phyloP scores from a whole-genome alignment of 108 stramenopile genomes.

The Skeletonema tropicum region DNA sequence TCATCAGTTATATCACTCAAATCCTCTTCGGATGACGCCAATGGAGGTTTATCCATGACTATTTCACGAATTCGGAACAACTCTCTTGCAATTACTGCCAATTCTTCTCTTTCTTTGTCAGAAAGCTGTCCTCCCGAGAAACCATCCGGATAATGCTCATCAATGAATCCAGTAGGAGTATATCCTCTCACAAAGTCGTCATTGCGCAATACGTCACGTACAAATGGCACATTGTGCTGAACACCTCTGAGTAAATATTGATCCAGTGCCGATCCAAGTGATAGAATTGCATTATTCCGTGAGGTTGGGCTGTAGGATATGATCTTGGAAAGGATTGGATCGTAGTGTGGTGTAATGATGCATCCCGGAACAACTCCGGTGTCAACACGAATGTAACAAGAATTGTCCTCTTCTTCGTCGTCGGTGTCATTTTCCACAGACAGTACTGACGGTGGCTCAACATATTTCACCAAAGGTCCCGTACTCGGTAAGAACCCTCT shows the following conservation, averaged over 20 bases:
- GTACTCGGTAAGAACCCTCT: slow-evolving; percentile 94
- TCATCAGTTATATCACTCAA: slow-evolving; percentile 15
- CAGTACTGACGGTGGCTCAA: slow-evolving; percentile 53
- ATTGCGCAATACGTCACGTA: slow-evolving; percentile 78
- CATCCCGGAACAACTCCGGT: slow-evolving; percentile 89
- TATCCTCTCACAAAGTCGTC: slow-evolving; percentile 74
- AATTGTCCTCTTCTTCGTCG: slow-evolving; percentile 9
- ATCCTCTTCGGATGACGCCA: slow-evolving; percentile 6
- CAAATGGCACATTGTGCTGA: slow-evolving; percentile 89
- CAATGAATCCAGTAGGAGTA: slow-evolving; percentile 94
- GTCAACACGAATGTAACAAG: slow-evolving; percentile 84
- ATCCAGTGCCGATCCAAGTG: slow-evolving; percentile 81
- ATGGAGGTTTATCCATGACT: slow-evolving; percentile 27
- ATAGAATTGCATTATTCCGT: slow-evolving; percentile 72
- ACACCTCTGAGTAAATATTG: slow-evolving; percentile 93
- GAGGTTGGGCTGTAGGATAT: slow-evolving; percentile 64
- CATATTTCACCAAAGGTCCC: slow-evolving; percentile 73
- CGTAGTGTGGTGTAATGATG: slow-evolving; percentile 91
- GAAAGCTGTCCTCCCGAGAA: slow-evolving; percentile 81
- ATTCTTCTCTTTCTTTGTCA: slow-evolving; percentile 52
- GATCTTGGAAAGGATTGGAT: slow-evolving; percentile 97
- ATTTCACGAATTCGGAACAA: slow-evolving; percentile 44
- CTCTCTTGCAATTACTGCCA: slow-evolving; percentile 65
- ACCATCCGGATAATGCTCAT: slow-evolving; percentile 90
- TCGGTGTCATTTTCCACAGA: slow-evolving; percentile 9